phyloP scores from a whole-genome alignment of 1,284 basidiomycete genomes.

The Pholiota adiposa region DNA sequence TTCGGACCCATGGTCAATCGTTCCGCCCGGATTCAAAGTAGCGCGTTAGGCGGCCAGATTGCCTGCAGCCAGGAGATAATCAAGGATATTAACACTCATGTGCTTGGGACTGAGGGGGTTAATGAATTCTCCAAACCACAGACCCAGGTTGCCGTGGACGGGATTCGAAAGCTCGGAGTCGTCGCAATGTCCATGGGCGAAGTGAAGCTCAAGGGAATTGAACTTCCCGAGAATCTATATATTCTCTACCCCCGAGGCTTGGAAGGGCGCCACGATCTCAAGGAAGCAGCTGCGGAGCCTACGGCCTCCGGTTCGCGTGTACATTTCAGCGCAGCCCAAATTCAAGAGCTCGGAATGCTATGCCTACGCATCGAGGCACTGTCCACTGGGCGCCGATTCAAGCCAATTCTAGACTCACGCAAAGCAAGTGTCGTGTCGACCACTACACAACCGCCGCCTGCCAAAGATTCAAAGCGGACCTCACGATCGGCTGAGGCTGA shows the following conservation, averaged over 20 bases:
- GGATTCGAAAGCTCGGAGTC: constrained; percentile 77
- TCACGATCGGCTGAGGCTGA: background rate
- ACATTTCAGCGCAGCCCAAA: constrained; percentile 77
- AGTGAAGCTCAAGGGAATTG: constrained; percentile 92
- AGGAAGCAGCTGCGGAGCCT: constrained; percentile 49
- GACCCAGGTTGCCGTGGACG: constrained; percentile 63
- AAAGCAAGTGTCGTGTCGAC: constrained; percentile 47
- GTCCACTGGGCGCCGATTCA: constrained; percentile 68
- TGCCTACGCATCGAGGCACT: constrained; percentile 87
- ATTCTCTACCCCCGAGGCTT: constrained; percentile 84
- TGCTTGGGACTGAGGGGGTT: constrained; percentile 57
- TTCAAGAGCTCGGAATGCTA: constrained; percentile 77
- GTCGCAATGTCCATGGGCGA: constrained; percentile 84
- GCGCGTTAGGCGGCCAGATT: constrained; percentile 93
- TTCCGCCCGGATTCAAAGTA: constrained; percentile 83
- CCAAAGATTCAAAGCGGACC: background rate
- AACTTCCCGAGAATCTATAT: constrained; percentile 89
- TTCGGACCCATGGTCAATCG: constrained; percentile 95
- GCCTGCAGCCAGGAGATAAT: constrained; percentile 92
- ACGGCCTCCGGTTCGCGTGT: constrained; percentile 57
- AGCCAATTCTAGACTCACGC: constrained; percentile 43
- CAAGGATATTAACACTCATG: constrained; percentile 77
- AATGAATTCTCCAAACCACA: constrained; percentile 63
- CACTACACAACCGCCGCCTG: background rate
- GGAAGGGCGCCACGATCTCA: constrained; percentile 72